Evolutionary conservation across 1,139 yeast species (phyloP), one percentile per base, ranked within the genome.

Genomic region (Debaryomyces fabryi): DNA sequence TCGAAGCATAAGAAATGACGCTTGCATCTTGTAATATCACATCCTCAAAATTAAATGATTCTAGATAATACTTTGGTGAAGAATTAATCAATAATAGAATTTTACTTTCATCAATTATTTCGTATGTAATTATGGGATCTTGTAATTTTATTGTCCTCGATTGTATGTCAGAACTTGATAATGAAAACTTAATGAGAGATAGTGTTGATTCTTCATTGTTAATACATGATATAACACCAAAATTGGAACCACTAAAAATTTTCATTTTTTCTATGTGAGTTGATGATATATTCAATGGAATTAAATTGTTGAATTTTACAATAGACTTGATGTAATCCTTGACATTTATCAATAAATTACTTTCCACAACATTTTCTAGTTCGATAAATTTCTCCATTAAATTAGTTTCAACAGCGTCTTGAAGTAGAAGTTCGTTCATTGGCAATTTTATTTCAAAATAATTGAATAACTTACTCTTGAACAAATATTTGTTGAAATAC

Each of bases 401-500:
- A 36, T 56, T 52, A 8, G 40, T 21, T 9, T 42, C 34, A 5
- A 42, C 24, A 10, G 47, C 30, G 7, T 36, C 27, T 21, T 42
- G 51, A 3, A 45, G 35, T 6, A 63, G 41, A n/a, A 62, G 45
- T n/a, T 60, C 65, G 39, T 54, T 51, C 16, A 52, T 25, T 3
- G 55, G 45, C 4, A 55, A 41, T 30, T 63, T 68, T 5, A 67
- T 44, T 1, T 54, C 51, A 40, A 72, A 58, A 51, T 65, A 67
- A 6, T 60, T 49, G 49, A 63, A 55, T 9, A 70, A 48, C 9
- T 51, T 58, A 16, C 72, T 63, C 6, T 54, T 46, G 35, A 68
- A 65, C 36, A 74, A 52, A 30, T 59, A 56, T 4, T 59, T 52
- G 43, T 67, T 67, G 35, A 73, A 59, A 52, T 68, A 75, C 24